Evolutionary conservation across 73 alveolate genomes (phyloP), one percentile per base, ranked within the genome.

Genomic region (Paramecium pentaurelia): DNA sequence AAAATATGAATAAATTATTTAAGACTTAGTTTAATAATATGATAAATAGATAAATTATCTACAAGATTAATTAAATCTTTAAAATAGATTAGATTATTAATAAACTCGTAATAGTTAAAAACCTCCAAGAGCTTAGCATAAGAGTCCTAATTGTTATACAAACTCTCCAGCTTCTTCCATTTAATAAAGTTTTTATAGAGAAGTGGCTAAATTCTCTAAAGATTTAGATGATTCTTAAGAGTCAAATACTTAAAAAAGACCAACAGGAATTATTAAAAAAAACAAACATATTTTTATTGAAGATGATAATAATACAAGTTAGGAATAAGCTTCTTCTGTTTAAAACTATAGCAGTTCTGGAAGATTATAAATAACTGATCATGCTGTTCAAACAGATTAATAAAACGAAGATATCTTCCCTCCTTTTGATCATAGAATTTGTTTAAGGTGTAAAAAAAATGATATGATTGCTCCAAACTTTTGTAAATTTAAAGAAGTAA

Each of bases 401-500:
- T 28, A 44, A 45, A 49, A 42, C 45, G 91, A 80, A 80, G 91
- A 80, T 27, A 49, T 80, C 1, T 80, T 80, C 18, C 91, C 91
- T 25, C 91, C 91, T n/a, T 80, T 80, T 25, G 91, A 80, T 80
- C 91, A 47, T 42, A 80, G 91, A 28, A 80, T 80, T 16, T 80
- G 91, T 80, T 45, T 80, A 80, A 80, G 91, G n/a, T 80, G 91
- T 64, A 80, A 80, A 18, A 80, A 80, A 47, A 80, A 80, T 44
- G 91, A 80, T 80, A 80, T 80, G 91, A 80, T 80, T 14, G 91
- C 91, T 45, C 91, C 91, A 44, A 40, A 80, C 18, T 80, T 80
- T 36, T 80, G 91, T 49, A 80, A 80, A 44, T 80, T 80, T 47
- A 80, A 80, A 36, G 91, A 80, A 80, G 91, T 80, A 7, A 80